A percentile compares a stretch with the other conserved stretches of the same genome.
Conservation (phyloP, 2,329 filamentous ascomycete species). For the Diaporthe sp. region DNA sequence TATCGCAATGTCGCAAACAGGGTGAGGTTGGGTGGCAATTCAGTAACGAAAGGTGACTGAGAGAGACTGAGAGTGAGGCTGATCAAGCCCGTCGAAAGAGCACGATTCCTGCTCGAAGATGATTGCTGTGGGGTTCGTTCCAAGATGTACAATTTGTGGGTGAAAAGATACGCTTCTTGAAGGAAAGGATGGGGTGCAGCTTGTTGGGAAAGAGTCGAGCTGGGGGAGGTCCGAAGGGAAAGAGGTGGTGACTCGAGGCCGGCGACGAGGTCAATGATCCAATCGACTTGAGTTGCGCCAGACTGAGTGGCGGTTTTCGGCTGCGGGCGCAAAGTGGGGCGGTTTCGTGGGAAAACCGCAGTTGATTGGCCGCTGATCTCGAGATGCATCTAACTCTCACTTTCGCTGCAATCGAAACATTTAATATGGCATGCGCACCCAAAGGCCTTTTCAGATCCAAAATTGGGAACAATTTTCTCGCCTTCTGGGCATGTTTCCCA, state of each 20-base stretch:
- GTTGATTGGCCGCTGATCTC: conserved; percentile 3
- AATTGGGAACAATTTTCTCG: background rate
- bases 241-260: conserved; percentile 19
- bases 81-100: conserved; percentile 13
- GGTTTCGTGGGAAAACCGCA: too few species aligned
- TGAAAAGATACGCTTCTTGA: background rate
- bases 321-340: background rate
- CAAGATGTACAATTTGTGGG: background rate
- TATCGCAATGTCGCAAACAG: conserved; percentile 13
- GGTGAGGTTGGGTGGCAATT: conserved; percentile 28
- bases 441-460: background rate
- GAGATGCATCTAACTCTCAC: background rate
- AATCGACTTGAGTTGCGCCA: conserved; percentile 1
- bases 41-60: conserved; percentile 27
- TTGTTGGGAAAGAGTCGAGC: background rate
- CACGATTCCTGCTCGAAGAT: conserved; percentile 1
- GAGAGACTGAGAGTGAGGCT: conserved; percentile 1
- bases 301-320: conserved; percentile 24
- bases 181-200: background rate
- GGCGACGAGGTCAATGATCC: conserved; percentile 26
- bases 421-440: background rate
- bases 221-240: background rate
- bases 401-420: conserved; percentile 10
- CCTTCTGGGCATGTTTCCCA: background rate
- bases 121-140: background rate